phyloP scores from a whole-genome alignment of 805 yeast species.

The Pichia sporocuriosa region DNA sequence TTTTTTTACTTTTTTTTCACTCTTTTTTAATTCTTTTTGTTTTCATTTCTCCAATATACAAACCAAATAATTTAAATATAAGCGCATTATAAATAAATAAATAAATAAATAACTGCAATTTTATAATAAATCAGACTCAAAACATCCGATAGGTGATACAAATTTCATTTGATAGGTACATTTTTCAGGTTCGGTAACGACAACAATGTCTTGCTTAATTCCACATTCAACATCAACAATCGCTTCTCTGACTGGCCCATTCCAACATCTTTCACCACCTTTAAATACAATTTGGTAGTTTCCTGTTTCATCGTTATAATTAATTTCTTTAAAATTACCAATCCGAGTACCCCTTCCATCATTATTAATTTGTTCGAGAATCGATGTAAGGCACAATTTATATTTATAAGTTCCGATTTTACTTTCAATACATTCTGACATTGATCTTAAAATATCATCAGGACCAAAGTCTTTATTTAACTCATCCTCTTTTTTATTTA shows the following conservation, averaged over 20 bases:
- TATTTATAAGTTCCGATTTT: slow-evolving; percentile 68
- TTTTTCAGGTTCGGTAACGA: slow-evolving; percentile 82
- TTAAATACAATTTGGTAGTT: slow-evolving; percentile 31
- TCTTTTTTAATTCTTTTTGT: not conserved
- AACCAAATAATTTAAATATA: not conserved
- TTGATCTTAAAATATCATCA: slow-evolving; percentile 55
- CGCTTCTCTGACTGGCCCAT: slow-evolving; percentile 81
- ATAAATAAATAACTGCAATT: not conserved
- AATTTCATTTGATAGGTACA: slow-evolving; percentile 64
- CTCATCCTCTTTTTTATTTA: slow-evolving; percentile 10
- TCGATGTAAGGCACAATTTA: slow-evolving; percentile 50
- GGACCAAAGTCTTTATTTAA: slow-evolving; percentile 44
- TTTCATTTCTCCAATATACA: not conserved
- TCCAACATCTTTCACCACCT: slow-evolving; percentile 84
- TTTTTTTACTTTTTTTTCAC: not conserved
- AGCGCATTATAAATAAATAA: not conserved
- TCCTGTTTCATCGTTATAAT: slow-evolving; percentile 11
- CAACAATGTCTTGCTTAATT: slow-evolving; percentile 41
- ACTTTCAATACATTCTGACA: slow-evolving; percentile 37
- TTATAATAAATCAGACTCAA: slow-evolving; percentile 14
- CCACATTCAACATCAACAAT: slow-evolving; percentile 65
- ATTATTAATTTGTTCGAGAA: slow-evolving; percentile 47
- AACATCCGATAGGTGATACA: slow-evolving; percentile 42
- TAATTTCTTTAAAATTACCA: slow-evolving; percentile 35
- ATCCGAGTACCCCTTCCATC: slow-evolving; percentile 42